Percentiles rank a stretch among this genome's conserved stretches.
phyloP scores from a whole-genome alignment of 2,329 filamentous ascomycete genomes.

The Ophiostoma montium region DNA sequence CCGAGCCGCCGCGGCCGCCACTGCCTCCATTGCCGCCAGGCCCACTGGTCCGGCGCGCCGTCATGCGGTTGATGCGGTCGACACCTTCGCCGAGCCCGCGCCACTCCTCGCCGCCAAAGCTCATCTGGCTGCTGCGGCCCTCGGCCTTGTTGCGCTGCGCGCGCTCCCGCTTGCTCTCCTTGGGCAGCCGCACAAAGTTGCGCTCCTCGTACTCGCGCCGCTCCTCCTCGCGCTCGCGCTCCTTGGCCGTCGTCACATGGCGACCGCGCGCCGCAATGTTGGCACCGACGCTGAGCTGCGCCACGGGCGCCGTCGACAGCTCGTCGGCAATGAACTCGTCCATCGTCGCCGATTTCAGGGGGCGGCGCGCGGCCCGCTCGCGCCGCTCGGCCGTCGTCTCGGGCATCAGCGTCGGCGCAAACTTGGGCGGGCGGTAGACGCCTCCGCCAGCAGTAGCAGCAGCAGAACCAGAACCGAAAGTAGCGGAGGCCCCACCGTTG shows the following conservation, averaged over 20 bases:
- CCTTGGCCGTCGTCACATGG: conserved; percentile 59
- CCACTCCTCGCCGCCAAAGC: conserved; percentile 86
- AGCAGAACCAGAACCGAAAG: background rate
- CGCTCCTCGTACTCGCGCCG: conserved; percentile 76
- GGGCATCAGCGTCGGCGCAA: conserved; percentile 76
- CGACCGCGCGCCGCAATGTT: conserved; percentile 72
- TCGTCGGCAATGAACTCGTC: conserved; percentile 87
- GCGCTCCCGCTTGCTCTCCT: conserved; percentile 74
- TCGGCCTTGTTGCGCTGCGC: conserved; percentile 46
- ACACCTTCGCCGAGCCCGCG: conserved; percentile 69
- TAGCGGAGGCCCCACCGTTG: conserved; percentile 13
- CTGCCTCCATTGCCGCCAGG: no score
- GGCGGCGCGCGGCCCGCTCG: conserved; percentile 46
- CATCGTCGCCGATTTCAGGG: conserved; percentile 66
- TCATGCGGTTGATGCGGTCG: conserved; percentile 74
- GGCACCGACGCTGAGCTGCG: conserved; percentile 82
- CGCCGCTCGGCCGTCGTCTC: conserved; percentile 52
- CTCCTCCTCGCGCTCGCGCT: conserved; percentile 67
- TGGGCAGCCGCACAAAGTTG: conserved; percentile 80
- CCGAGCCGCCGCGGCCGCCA: conserved; percentile 34
- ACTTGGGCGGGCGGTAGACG: conserved; percentile 78
- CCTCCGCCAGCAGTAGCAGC: conserved; percentile 37
- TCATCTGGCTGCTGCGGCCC: conserved; percentile 43
- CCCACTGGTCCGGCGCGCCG: conserved; percentile 50
- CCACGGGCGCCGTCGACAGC: conserved; percentile 65